Evolutionary conservation across 2,329 filamentous ascomycete genomes (phyloP).

Genomic region (Aspergillus sp.): DNA sequence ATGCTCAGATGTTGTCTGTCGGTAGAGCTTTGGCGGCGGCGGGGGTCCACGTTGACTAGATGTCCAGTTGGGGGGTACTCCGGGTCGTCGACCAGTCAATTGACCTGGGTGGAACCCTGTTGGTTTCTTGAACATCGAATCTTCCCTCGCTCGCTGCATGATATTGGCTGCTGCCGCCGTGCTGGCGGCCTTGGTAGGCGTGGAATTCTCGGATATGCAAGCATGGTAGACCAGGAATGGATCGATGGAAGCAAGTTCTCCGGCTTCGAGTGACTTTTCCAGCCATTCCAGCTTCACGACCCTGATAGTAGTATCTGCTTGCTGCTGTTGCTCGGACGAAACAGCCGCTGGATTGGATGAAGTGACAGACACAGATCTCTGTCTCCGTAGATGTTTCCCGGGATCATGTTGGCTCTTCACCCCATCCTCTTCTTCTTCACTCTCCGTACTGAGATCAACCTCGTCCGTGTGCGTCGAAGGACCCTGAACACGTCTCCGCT

Average conservation of each 20-base stretch:
- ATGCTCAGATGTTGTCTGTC: slow-evolving; percentile 70
- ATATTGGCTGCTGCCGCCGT: slow-evolving; percentile 24
- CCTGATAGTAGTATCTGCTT: slow-evolving; percentile 30
- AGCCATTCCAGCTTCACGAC: slow-evolving; percentile 51
- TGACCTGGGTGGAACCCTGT: slow-evolving; percentile 3
- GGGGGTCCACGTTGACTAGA: slow-evolving; percentile 14
- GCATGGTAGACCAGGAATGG: slow-evolving; percentile 47
- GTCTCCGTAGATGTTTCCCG: slow-evolving; percentile 5
- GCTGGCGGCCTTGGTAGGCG: not conserved
- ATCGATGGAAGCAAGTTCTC: slow-evolving; percentile 38
- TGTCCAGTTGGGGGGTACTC: slow-evolving; percentile 11
- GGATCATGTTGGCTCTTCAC: slow-evolving; percentile 7
- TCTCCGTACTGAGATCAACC: slow-evolving; percentile 15
- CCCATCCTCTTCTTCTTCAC: slow-evolving; percentile 21
- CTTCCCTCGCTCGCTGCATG: slow-evolving; percentile 48
- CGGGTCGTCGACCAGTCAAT: slow-evolving; percentile 14
- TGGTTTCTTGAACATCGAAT: slow-evolving; percentile 24
- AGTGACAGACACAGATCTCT: not conserved
- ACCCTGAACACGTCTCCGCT: slow-evolving; percentile 17
- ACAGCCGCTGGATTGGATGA: not conserved
- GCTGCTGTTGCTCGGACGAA: slow-evolving; percentile 1
- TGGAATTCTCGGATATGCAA: slow-evolving; percentile 31
- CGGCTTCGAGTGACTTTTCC: slow-evolving; percentile 37
- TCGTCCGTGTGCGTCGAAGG: no score
- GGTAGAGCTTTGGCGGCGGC: slow-evolving; percentile 44